phyloP scores from a whole-genome alignment of 768 basidiomycete species.

The Tephrocybe sp. region DNA sequence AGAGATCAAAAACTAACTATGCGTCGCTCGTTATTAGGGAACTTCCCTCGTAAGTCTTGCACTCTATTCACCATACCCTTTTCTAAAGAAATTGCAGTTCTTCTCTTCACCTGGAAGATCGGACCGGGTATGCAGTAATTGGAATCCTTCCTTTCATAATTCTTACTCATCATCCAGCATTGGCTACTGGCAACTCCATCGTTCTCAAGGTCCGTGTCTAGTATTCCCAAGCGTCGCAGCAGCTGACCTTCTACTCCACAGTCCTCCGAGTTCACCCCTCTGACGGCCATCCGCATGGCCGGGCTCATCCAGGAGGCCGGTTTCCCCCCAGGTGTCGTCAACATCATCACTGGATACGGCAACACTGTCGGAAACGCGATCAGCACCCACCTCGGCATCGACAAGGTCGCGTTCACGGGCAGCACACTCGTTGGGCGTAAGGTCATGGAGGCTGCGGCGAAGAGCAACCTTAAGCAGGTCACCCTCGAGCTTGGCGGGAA shows the following conservation, averaged over 20 bases:
- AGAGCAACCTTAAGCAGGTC: conserved; percentile 76
- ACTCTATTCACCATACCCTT: neutral
- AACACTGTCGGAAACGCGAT: conserved; percentile 69
- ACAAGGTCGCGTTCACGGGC: conserved; percentile 55
- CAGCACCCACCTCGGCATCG: conserved; percentile 66
- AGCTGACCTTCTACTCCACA: conserved; percentile 20
- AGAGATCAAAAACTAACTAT: neutral
- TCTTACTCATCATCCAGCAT: conserved; percentile 41
- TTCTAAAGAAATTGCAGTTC: conserved; percentile 29
- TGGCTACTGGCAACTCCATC: conserved; percentile 80
- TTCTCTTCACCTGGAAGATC: conserved; percentile 75
- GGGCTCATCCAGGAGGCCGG: conserved; percentile 71
- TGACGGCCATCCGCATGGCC: conserved; percentile 59
- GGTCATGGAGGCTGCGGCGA: conserved; percentile 72
- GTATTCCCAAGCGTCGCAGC: neutral
- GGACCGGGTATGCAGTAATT: conserved; percentile 57
- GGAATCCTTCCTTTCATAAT: neutral
- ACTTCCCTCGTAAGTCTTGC: conserved; percentile 52
- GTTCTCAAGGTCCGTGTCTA: conserved; percentile 53
- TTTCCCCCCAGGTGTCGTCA: conserved; percentile 78
- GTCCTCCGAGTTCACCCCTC: conserved; percentile 78
- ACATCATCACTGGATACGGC: conserved; percentile 76
- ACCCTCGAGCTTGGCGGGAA: conserved; percentile 79
- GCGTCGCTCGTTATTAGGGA: conserved; percentile 48
- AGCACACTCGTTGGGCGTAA: conserved; percentile 73